Evolutionary conservation across 75 land plant species (phyloP).

Genomic region (Cunninghamia lanceolata): DNA sequence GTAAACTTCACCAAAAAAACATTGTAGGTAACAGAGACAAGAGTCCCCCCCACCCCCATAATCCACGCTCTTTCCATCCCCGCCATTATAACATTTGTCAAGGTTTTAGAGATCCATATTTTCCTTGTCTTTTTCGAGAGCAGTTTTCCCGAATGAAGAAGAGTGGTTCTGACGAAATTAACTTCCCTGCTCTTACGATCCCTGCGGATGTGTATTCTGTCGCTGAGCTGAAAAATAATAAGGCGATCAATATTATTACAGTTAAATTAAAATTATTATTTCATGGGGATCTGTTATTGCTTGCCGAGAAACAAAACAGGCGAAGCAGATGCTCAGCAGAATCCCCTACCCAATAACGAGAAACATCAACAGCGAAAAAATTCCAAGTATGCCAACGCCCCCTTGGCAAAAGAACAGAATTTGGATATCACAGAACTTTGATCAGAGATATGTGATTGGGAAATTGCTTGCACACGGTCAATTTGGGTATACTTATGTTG

Average conservation of each 20-base stretch:
- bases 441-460: conserved; percentile 14
- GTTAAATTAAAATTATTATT: neutral
- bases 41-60: neutral
- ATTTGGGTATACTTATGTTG: conserved; percentile 34
- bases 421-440: conserved; percentile 24
- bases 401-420: conserved; percentile 21
- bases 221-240: neutral
- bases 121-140: neutral
- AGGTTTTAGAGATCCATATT: neutral
- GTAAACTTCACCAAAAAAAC: too few species aligned
- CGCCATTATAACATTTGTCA: neutral
- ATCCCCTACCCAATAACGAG: neutral
- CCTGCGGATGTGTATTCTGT: neutral
- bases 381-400: conserved; percentile 1
- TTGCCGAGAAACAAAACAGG: neutral
- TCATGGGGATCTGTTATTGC: conserved; percentile 2
- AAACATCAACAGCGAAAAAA: neutral
- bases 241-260: neutral
- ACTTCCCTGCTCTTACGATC: neutral
- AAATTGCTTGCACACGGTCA: conserved; percentile 33
- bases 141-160: neutral
- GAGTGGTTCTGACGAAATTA: neutral
- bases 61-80: neutral
- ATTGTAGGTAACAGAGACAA: neutral
- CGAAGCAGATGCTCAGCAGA: neutral